Percentiles rank a stretch among this genome's conserved stretches.
phyloP scores from a whole-genome alignment of 192 early-diverging fungal genomes.

The Spinellus fusiger region DNA sequence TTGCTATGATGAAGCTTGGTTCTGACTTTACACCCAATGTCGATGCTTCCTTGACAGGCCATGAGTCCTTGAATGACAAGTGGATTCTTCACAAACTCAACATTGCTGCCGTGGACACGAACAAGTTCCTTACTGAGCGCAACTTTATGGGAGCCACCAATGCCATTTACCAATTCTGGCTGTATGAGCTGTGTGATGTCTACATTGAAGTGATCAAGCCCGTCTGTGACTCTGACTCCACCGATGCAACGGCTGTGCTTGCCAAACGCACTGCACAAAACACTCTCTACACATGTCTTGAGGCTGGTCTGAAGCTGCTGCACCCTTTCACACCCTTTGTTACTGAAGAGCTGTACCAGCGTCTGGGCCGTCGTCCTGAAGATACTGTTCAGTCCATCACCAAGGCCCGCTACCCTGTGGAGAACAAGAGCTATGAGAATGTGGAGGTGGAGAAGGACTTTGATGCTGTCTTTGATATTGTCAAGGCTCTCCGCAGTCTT shows the following conservation, averaged over 20 bases:
- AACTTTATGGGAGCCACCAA: conserved; percentile 93
- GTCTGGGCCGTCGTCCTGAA: conserved; percentile 75
- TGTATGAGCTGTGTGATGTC: conserved; percentile 95
- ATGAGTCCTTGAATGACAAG: conserved; percentile 80
- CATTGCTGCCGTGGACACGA: conserved; percentile 68
- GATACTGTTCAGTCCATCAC: conserved; percentile 68
- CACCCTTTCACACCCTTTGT: conserved; percentile 99
- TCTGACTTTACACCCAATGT: conserved; percentile 71
- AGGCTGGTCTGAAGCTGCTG: conserved; percentile 84
- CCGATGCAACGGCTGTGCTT: conserved; percentile 37
- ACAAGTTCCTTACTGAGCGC: conserved; percentile 67
- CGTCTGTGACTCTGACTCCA: conserved; percentile 63
- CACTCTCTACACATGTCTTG: conserved; percentile 92
- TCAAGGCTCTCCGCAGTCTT: conserved; percentile 71
- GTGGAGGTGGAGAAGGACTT: conserved; percentile 70
- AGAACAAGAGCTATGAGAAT: conserved; percentile 50
- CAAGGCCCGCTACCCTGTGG: conserved; percentile 58
- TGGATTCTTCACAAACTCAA: conserved; percentile 95
- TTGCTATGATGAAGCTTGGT: conserved; percentile 95
- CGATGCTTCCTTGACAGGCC: conserved; percentile 52
- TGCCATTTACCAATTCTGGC: conserved; percentile 89
- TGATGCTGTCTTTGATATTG: conserved; percentile 70
- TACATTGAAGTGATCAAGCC: conserved; percentile 95
- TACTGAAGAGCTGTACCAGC: conserved; percentile 98
- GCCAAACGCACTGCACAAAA: conserved; percentile 64